Evolutionary conservation across 495 filamentous ascomycete species (phyloP).

Genomic region (Amphirosellinia nigrospora): DNA sequence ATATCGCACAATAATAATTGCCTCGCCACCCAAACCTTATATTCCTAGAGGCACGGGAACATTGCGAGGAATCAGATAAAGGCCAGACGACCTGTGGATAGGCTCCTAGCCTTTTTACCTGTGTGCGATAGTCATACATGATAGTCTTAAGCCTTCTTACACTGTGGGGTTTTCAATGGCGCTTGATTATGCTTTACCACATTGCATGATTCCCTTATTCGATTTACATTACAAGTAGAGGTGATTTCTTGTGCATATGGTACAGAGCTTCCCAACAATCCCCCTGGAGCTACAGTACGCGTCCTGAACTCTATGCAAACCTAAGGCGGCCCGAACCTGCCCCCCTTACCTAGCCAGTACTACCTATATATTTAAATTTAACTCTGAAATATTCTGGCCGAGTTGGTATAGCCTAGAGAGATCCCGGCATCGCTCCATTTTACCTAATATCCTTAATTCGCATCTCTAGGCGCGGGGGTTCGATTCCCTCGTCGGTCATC

Average conservation of each 20-base stretch:
- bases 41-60: no score
- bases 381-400: neutral
- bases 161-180: neutral
- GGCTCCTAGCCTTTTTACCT: no score
- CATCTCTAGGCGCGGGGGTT: neutral
- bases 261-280: neutral
- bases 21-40: no score
- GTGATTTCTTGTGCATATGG: neutral
- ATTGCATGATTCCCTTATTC: neutral
- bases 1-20: no score
- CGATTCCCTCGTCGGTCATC: neutral
- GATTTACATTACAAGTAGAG: neutral
- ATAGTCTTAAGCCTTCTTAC: neutral
- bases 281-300: neutral
- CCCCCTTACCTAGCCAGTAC: neutral
- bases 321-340: neutral
- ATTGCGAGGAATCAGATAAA: no score
- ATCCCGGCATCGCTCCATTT: neutral
- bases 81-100: no score
- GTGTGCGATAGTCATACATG: neutral
- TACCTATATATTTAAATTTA: neutral
- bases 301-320: neutral
- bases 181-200: neutral
- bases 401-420: neutral
- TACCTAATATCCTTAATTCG: neutral